Percentiles rank a stretch among this genome's conserved stretches.
These are phyloP conservation scores for Papiliotrema laurentii DNA, from an alignment of 1,284 basidiomycete species.

Conservation along the genomic window DNA sequence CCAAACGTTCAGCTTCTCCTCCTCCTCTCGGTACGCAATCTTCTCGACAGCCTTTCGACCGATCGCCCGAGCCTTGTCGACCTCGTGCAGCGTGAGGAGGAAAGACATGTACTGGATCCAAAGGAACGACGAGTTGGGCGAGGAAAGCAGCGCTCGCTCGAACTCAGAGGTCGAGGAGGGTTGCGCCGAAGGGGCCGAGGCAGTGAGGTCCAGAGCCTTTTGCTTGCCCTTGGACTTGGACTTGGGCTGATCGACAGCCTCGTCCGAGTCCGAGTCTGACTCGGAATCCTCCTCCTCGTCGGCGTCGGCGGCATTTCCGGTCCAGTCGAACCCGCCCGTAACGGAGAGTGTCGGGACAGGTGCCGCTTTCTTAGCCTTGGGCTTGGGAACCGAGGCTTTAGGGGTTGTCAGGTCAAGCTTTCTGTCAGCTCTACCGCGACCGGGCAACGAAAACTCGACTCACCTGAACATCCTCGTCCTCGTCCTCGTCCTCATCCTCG, in stretches of 20 bases:
- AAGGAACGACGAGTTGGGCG: slow-evolving; percentile 93
- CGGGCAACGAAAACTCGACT: background rate
- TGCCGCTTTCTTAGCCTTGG: slow-evolving; percentile 23
- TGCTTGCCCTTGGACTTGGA: slow-evolving; percentile 30
- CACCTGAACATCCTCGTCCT: slow-evolving; percentile 11
- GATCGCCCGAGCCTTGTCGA: slow-evolving; percentile 87
- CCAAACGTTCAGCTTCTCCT: slow-evolving; percentile 97
- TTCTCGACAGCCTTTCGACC: slow-evolving; percentile 77
- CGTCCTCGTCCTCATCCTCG: slow-evolving; percentile 2
- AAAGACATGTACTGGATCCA: slow-evolving; percentile 99
- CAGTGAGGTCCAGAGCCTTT: slow-evolving; percentile 55
- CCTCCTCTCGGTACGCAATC: slow-evolving; percentile 94
- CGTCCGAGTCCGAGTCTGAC: slow-evolving; percentile 19
- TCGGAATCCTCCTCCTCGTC: slow-evolving; percentile 12
- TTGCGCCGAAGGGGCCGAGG: slow-evolving; percentile 1
- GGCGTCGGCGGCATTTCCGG: slow-evolving; percentile 36
- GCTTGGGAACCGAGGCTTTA: slow-evolving; percentile 20
- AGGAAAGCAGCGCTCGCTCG: slow-evolving; percentile 88
- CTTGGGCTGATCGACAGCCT: slow-evolving; percentile 20
- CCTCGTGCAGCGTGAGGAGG: slow-evolving; percentile 89
- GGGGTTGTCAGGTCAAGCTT: slow-evolving; percentile 4
- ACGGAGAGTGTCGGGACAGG: slow-evolving; percentile 43
- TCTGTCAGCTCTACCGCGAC: slow-evolving; percentile 4
- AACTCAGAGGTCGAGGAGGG: slow-evolving; percentile 76
- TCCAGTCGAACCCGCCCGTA: slow-evolving; percentile 54